phyloP scores from a whole-genome alignment of 2,329 filamentous ascomycete species.

The Madurella mycetomatis region DNA sequence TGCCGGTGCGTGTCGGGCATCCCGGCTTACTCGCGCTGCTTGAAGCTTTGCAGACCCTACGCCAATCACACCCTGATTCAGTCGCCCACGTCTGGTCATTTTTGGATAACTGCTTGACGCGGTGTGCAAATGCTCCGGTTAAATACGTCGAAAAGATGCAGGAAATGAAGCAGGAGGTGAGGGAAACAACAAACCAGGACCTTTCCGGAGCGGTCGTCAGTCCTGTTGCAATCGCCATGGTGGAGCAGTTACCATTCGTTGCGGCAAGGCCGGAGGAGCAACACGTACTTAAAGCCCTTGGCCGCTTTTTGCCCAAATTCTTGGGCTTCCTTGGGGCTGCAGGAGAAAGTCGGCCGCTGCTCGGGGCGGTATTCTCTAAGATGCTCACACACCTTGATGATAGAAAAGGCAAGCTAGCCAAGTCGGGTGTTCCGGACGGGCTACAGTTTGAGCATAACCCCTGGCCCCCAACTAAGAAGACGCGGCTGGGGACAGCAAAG shows the following conservation, averaged over 20 bases:
- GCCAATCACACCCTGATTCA: slow-evolving; percentile 25
- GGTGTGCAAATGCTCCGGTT: slow-evolving; percentile 70
- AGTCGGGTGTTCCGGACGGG: slow-evolving; percentile 13
- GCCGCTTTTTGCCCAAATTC: slow-evolving; percentile 54
- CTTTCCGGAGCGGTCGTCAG: slow-evolving; percentile 45
- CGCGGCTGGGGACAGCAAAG: not conserved
- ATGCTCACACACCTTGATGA: slow-evolving; percentile 36
- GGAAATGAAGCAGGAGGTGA: slow-evolving; percentile 40
- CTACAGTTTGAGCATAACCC: slow-evolving; percentile 14
- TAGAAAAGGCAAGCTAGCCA: slow-evolving; percentile 27
- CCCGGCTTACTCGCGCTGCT: slow-evolving; percentile 47
- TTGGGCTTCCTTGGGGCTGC: slow-evolving; percentile 51
- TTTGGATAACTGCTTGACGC: slow-evolving; percentile 75
- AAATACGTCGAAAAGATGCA: slow-evolving; percentile 74
- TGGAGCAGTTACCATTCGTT: slow-evolving; percentile 74
- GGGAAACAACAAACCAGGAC: slow-evolving; percentile 29
- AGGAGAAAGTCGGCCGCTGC: slow-evolving; percentile 44
- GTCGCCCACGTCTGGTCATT: slow-evolving; percentile 59
- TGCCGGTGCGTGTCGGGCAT: slow-evolving; percentile 27
- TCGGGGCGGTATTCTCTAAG: slow-evolving; percentile 42
- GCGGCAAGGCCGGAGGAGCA: slow-evolving; percentile 45
- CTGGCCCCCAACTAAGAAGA: slow-evolving; percentile 3
- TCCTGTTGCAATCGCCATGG: slow-evolving; percentile 62
- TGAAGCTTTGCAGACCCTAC: slow-evolving; percentile 34
- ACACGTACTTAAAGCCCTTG: slow-evolving; percentile 43